Percentiles rank a stretch among this genome's conserved stretches.
These are phyloP conservation scores for Tolypocladium nubicola DNA, from an alignment of 2,329 filamentous ascomycete genomes.

Conservation along the genomic window DNA sequence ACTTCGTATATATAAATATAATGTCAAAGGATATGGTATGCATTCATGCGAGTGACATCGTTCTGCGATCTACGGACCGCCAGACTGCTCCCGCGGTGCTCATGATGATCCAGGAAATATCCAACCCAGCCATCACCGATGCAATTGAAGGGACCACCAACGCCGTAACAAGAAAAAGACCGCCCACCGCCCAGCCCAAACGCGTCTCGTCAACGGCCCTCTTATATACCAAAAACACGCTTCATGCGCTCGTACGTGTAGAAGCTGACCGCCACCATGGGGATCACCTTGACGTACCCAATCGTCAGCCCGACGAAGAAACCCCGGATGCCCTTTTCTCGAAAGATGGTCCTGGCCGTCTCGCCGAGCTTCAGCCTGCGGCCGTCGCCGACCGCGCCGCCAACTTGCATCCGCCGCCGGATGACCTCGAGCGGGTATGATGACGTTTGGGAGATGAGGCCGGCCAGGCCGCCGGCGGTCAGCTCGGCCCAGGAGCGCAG, in stretches of 20 bases:
- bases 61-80: background rate
- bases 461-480: slow-evolving; percentile 71
- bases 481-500: slow-evolving; percentile 83
- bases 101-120: background rate
- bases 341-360: slow-evolving; percentile 63
- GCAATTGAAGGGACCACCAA: slow-evolving; percentile 1
- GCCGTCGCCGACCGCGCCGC: slow-evolving; percentile 86
- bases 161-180: slow-evolving; percentile 3
- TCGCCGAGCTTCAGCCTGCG: slow-evolving; percentile 68
- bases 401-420: slow-evolving; percentile 88
- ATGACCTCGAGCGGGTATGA: slow-evolving; percentile 94
- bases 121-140: background rate
- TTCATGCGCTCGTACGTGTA: slow-evolving; percentile 57
- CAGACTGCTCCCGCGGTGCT: background rate
- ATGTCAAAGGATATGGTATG: no score
- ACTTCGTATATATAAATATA: background rate
- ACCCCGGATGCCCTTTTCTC: slow-evolving; percentile 65
- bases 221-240: slow-evolving; percentile 52
- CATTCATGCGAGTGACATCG: background rate
- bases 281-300: slow-evolving; percentile 88
- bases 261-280: slow-evolving; percentile 67
- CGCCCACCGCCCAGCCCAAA: background rate
- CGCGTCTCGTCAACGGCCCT: background rate
- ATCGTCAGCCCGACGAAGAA: slow-evolving; percentile 93
- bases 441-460: slow-evolving; percentile 79